Evolutionary conservation across 352 stramenopile genomes (phyloP).

Genomic region (Pythium insidiosum): DNA sequence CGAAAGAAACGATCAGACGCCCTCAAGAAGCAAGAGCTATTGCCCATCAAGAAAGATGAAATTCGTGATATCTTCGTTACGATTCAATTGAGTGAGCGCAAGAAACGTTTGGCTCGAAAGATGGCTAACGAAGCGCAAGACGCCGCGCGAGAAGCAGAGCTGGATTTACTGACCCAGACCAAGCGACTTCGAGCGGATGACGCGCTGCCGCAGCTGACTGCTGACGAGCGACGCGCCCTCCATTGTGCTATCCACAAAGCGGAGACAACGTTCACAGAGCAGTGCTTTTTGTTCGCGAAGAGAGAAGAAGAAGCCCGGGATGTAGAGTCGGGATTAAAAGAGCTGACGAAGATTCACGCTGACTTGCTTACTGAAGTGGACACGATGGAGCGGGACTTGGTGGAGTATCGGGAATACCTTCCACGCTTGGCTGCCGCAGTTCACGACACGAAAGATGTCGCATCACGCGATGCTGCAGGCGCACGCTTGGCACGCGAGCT

Average conservation of each 20-base stretch:
- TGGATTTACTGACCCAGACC: constrained; percentile 38
- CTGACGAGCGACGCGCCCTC: constrained; percentile 32
- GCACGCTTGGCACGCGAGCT: constrained; percentile 44
- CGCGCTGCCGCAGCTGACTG: constrained; percentile 16
- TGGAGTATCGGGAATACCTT: constrained; percentile 39
- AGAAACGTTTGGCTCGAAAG: constrained; percentile 40
- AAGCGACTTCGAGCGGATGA: constrained; percentile 49
- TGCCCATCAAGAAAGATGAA: constrained; percentile 46
- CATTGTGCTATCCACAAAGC: constrained; percentile 25
- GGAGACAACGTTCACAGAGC: constrained; percentile 43
- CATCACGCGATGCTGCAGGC: constrained; percentile 34
- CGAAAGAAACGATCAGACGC: constrained; percentile 39
- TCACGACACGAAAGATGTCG: constrained; percentile 14
- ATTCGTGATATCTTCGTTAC: constrained; percentile 63
- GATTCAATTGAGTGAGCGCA: constrained; percentile 59
- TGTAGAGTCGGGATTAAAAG: constrained; percentile 48
- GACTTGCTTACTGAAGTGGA: constrained; percentile 53
- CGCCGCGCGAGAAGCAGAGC: constrained; percentile 26
- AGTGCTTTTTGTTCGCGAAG: constrained; percentile 62
- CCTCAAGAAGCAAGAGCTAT: constrained; percentile 57
- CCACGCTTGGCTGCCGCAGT: constrained; percentile 41
- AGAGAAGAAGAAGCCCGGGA: constrained; percentile 65
- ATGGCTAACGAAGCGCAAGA: constrained; percentile 47
- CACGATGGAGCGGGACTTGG: constrained; percentile 45
- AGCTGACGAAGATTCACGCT: constrained; percentile 61